These are phyloP conservation scores for Zalerion maritima DNA, from an alignment of 495 filamentous ascomycete genomes.

Conservation along the genomic window DNA sequence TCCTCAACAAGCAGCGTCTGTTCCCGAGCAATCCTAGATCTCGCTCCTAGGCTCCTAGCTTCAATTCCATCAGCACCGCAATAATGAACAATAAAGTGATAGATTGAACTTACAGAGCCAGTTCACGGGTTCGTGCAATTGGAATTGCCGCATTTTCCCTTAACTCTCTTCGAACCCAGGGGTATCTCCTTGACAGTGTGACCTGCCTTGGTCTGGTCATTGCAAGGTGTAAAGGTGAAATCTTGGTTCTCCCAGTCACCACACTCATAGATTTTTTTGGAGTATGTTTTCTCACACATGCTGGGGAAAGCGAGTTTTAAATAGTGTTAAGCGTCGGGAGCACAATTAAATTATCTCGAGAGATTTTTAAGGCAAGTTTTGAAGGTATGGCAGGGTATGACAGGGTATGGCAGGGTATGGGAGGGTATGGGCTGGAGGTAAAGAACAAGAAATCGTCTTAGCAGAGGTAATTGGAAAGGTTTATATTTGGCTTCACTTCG, in stretches of 20 bases:
- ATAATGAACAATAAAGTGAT: background rate
- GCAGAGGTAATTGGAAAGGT: too few relatives aligned
- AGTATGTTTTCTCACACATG: constrained; percentile 1
- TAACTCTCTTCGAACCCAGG: constrained; percentile 2
- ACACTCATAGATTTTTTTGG: constrained; percentile 2
- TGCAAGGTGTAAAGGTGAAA: constrained; percentile 3
- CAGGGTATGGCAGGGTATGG: too few relatives aligned
- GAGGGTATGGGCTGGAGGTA: too few relatives aligned
- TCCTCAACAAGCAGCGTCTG: background rate
- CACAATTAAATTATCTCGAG: too few relatives aligned
- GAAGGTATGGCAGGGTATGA: too few relatives aligned
- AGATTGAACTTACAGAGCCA: constrained; percentile 1
- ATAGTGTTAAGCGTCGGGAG: too few relatives aligned
- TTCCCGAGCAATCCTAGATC: background rate
- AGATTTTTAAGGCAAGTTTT: too few relatives aligned
- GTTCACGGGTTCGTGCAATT: constrained; percentile 3
- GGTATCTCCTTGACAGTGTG: constrained; percentile 2
- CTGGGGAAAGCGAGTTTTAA: too few relatives aligned
- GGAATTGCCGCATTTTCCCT: constrained; percentile 1
- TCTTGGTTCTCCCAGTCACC: constrained; percentile 1
- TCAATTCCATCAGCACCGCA: background rate
- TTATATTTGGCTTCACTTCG: too few relatives aligned
- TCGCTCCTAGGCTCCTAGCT: too few relatives aligned
- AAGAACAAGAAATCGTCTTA: too few relatives aligned
- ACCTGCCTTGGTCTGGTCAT: background rate